A percentile compares a stretch with the other conserved stretches of the same genome.
Evolutionary conservation across 371 early-diverging fungal genomes (phyloP).

Genomic region (Catenaria anguillulae): DNA sequence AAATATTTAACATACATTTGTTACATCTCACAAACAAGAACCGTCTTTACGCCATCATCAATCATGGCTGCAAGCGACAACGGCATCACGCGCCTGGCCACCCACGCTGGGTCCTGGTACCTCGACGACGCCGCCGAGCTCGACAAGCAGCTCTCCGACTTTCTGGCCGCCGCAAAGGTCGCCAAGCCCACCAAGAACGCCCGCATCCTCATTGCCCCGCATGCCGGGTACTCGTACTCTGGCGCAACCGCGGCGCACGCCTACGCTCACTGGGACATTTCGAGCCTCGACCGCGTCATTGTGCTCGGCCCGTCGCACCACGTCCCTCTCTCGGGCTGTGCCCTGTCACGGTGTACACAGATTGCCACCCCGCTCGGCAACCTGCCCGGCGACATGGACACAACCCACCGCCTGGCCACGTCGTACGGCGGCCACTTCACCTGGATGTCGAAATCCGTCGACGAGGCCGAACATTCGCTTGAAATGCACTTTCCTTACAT

Average conservation of each 20-base stretch:
- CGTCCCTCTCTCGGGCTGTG: slow-evolving; percentile 60
- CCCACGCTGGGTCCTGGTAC: slow-evolving; percentile 77
- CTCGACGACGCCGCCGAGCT: slow-evolving; percentile 16
- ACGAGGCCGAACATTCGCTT: slow-evolving; percentile 87
- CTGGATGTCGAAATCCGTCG: slow-evolving; percentile 40
- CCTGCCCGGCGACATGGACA: slow-evolving; percentile 44
- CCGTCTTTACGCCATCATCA: too few species aligned
- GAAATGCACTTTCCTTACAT: slow-evolving; percentile 80
- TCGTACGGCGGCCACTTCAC: slow-evolving; percentile 54
- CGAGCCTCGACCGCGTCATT: slow-evolving; percentile 52
- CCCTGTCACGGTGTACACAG: slow-evolving; percentile 45
- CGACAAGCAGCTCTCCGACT: slow-evolving; percentile 6
- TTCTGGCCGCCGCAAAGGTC: slow-evolving; percentile 12
- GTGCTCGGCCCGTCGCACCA: slow-evolving; percentile 89
- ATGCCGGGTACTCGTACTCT: slow-evolving; percentile 81
- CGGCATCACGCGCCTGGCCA: slow-evolving; percentile 33
- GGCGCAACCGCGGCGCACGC: slow-evolving; percentile 80
- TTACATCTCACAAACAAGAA: too few species aligned
- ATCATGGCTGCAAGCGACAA: too few species aligned
- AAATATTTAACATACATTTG: too few species aligned
- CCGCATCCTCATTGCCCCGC: slow-evolving; percentile 28
- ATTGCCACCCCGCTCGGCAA: slow-evolving; percentile 81
- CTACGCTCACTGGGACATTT: slow-evolving; percentile 48
- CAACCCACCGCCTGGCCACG: slow-evolving; percentile 12
- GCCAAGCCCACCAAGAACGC: neutral